Evolutionary conservation across 306 rosid species (phyloP), one percentile per base, ranked within the genome.

Genomic region (Quercus alba): DNA sequence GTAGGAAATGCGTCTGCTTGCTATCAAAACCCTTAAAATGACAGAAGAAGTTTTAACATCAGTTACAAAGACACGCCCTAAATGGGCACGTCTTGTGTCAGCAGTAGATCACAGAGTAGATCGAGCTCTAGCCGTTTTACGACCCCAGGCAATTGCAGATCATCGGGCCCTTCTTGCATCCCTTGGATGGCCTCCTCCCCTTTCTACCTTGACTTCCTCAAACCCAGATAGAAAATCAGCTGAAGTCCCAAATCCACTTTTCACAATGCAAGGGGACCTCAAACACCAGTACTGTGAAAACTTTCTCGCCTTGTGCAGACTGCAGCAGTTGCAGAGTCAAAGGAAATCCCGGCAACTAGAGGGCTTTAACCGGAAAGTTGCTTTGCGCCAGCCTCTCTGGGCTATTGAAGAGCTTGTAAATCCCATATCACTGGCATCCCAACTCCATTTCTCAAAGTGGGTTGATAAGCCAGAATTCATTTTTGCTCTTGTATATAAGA

Each of bases 141-240:
- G 99, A 82, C 99, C 98, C n/a, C 93, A 93, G 69, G 98, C 96
- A 26, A 83, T 93, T 76, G 94, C 97, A 81, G 93, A 93, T 76
- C 89, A 95, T 75, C 88, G 99, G 56, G 89, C 93, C 41, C 97
- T 90, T 82, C 94, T 93, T 77, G 72, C 86, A 71, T 90, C 94
- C 20, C 96, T 95, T 84, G 96, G 97, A 84, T 89, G 99, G 99
- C 97, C 99, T 56, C 98, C 97, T 0, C 88, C 96, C 62, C 96
- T 93, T 81, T 90, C 97, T 71, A 62, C 85, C 79, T 64, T 83
- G 52, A 80, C 84, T 21, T 81, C 87, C 72, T 56, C 90, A 1
- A 59, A 82, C 70, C 78, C 85, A 62, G 90, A 81, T 84, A 72
- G 83, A 69, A 86, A 64, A 85, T 78, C 72, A 30, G 72, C 88